These are phyloP conservation scores for Dalbergia cochinchinensis DNA, from an alignment of 306 rosid genomes.

Conservation along the genomic window DNA sequence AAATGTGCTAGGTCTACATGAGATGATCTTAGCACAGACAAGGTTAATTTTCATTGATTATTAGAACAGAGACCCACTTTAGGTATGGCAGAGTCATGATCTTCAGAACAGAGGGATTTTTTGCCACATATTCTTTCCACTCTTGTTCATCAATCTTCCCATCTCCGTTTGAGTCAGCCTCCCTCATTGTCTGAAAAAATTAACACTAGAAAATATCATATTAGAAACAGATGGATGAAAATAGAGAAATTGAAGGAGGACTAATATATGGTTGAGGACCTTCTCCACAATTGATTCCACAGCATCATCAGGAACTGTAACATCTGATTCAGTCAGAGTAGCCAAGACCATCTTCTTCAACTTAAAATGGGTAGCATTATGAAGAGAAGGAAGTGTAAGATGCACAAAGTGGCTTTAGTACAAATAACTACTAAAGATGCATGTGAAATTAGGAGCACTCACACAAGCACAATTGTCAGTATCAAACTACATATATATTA, in stretches of 20 bases:
- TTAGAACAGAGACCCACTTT: constrained; percentile 55
- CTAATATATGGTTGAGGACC: constrained; percentile 49
- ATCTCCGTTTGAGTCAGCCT: constrained; percentile 74
- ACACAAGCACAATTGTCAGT: too few species aligned
- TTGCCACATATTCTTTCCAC: constrained; percentile 67
- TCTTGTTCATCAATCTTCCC: constrained; percentile 77
- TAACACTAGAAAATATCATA: constrained; percentile 4
- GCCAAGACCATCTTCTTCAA: constrained; percentile 86
- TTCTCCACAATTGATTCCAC: constrained; percentile 69
- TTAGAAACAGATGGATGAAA: background rate
- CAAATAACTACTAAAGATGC: background rate
- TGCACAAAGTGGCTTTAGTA: constrained; percentile 7
- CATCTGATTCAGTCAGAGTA: constrained; percentile 66
- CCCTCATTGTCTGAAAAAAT: constrained; percentile 61
- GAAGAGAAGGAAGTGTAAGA: constrained; percentile 1
- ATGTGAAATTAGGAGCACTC: too few species aligned
- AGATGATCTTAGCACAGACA: background rate
- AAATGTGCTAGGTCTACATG: background rate
- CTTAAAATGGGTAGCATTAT: constrained; percentile 47
- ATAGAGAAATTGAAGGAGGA: constrained; percentile 22
- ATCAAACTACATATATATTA: too few species aligned
- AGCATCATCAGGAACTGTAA: constrained; percentile 58
- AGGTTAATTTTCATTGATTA: constrained; percentile 20
- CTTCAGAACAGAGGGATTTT: constrained; percentile 69
- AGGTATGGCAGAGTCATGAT: constrained; percentile 79